Conservation (phyloP, 1,284 basidiomycete genomes). For the Sanghuangporus weigelae region DNA sequence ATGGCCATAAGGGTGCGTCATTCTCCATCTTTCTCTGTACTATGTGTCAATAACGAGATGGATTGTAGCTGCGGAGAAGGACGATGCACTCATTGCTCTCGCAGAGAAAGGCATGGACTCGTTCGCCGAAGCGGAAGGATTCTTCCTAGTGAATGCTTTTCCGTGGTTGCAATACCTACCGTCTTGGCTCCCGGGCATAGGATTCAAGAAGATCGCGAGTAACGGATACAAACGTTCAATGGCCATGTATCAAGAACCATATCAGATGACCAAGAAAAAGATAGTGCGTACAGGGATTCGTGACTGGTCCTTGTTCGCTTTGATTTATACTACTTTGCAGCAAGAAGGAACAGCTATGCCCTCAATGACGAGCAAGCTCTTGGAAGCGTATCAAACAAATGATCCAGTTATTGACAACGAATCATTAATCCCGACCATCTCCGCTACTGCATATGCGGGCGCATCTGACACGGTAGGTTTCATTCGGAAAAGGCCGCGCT, state of each 20-base stretch:
- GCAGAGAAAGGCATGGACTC: slow-evolving; percentile 13
- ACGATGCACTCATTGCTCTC: slow-evolving; percentile 17
- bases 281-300: neutral
- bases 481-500: neutral
- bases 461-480: neutral
- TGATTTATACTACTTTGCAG: neutral
- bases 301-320: neutral
- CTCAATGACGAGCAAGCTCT: slow-evolving; percentile 14
- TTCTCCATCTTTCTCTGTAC: neutral
- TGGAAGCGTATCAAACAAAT: neutral
- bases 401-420: neutral
- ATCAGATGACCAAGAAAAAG: slow-evolving; percentile 6
- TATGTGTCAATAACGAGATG: neutral
- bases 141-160: slow-evolving; percentile 10
- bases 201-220: slow-evolving; percentile 15
- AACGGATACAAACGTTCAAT: slow-evolving; percentile 3
- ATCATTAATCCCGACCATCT: slow-evolving; percentile 8
- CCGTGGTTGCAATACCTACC: slow-evolving; percentile 14
- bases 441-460: slow-evolving; percentile 2
- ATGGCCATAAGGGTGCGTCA: slow-evolving; percentile 8
- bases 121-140: slow-evolving; percentile 6
- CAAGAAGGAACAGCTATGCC: slow-evolving; percentile 10
- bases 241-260: slow-evolving; percentile 7
- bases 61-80: neutral
- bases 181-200: slow-evolving; percentile 18